These are phyloP conservation scores for Diospyros lotus DNA, from an alignment of 148 eudicot species.

Conservation along the genomic window DNA sequence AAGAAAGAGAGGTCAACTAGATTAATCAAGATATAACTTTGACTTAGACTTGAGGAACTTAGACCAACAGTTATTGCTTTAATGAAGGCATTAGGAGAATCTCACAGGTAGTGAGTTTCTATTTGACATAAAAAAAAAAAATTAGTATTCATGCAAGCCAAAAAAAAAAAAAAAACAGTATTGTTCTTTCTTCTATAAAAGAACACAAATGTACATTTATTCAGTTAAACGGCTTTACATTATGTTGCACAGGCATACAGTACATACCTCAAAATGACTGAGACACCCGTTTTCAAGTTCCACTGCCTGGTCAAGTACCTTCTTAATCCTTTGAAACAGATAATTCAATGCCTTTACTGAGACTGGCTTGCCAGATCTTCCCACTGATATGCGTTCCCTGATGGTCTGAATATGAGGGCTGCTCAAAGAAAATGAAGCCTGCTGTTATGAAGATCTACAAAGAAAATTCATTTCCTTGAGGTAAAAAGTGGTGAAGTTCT, in stretches of 20 bases:
- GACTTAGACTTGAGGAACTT: neutral
- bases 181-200: neutral
- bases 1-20: neutral
- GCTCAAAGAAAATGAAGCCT: conserved; percentile 35
- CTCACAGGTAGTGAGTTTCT: neutral
- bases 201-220: neutral
- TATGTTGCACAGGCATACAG: neutral
- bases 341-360: conserved; percentile 42
- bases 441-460: conserved; percentile 5
- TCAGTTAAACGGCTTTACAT: neutral
- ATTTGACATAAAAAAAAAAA: too few relatives aligned
- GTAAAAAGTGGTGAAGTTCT: neutral
- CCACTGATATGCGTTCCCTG: conserved; percentile 81
- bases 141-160: too few relatives aligned
- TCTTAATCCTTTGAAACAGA: conserved; percentile 50
- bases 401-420: conserved; percentile 89
- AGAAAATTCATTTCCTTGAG: neutral
- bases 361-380: conserved; percentile 60
- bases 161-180: neutral
- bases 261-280: conserved; percentile 90
- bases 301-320: conserved; percentile 60
- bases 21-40: neutral
- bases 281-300: conserved; percentile 53
- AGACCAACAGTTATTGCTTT: neutral
- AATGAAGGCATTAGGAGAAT: neutral